Evolutionary conservation across 2,329 filamentous ascomycete genomes (phyloP).

Genomic region (Exophiala calicioides): DNA sequence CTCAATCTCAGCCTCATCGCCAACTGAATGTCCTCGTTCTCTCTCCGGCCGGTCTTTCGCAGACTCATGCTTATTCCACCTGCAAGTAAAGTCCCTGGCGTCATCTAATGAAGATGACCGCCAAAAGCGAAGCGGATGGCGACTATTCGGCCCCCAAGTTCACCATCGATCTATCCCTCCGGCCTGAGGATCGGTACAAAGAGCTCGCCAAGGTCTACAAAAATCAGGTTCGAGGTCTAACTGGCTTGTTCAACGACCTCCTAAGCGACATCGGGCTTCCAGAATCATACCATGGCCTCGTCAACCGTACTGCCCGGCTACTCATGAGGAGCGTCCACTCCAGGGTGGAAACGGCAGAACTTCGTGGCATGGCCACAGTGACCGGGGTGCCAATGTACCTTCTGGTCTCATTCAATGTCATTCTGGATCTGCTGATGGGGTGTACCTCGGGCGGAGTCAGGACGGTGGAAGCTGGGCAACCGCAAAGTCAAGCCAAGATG

Average conservation of each 20-base stretch:
- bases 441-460: conserved; percentile 61
- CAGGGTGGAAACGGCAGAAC: conserved; percentile 60
- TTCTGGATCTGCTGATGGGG: conserved; percentile 65
- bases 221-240: conserved; percentile 46
- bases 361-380: conserved; percentile 57
- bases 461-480: conserved; percentile 23
- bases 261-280: conserved; percentile 39
- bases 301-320: conserved; percentile 46
- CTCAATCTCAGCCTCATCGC: no score
- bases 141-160: not conserved
- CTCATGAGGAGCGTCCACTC: conserved; percentile 54
- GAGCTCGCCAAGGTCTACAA: conserved; percentile 51
- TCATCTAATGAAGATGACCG: no score
- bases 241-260: conserved; percentile 54
- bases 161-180: conserved; percentile 56
- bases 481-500: conserved; percentile 32
- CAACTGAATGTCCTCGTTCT: no score
- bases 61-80: no score
- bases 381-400: conserved; percentile 59
- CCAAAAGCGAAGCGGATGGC: not conserved
- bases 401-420: conserved; percentile 62
- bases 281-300: conserved; percentile 31
- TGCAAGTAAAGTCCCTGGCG: no score
- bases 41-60: no score
- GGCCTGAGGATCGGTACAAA: conserved; percentile 55